A percentile compares a stretch with the other conserved stretches of the same genome.
Conservation (phyloP, 352 stramenopile genomes). For the Pythium pyrilobum region DNA sequence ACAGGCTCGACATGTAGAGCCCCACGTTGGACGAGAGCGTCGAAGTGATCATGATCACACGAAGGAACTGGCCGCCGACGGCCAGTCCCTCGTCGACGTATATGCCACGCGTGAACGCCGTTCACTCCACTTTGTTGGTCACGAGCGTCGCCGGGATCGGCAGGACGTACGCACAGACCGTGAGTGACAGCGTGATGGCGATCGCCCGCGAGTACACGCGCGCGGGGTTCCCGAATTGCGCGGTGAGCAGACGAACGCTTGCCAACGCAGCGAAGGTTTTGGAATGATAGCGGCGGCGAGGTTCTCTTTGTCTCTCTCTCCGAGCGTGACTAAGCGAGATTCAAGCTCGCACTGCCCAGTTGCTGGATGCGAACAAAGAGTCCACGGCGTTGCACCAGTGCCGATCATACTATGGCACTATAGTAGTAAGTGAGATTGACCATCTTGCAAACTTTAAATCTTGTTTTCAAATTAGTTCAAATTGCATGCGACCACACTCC, state of each 20-base stretch:
- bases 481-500: no score
- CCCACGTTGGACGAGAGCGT: conserved; percentile 82
- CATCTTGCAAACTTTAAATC: no score
- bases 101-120: conserved; percentile 73
- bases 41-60: conserved; percentile 72
- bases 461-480: no score
- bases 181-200: conserved; percentile 48
- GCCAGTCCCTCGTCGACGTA: conserved; percentile 66
- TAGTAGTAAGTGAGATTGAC: no score
- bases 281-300: no score
- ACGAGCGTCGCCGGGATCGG: conserved; percentile 75
- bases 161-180: conserved; percentile 72
- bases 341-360: no score
- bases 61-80: conserved; percentile 78
- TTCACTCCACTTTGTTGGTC: conserved; percentile 36
- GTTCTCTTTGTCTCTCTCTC: no score
- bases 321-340: no score
- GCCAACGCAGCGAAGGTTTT: no score
- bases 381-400: no score
- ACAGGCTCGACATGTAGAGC: conserved; percentile 90
- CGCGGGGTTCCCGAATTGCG: conserved; percentile 73
- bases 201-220: conserved; percentile 74
- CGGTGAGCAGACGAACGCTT: conserved; percentile 81
- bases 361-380: no score
- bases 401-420: no score